These are phyloP conservation scores for Earliella scabrosa DNA, from an alignment of 1,284 basidiomycete species.

Conservation along the genomic window DNA sequence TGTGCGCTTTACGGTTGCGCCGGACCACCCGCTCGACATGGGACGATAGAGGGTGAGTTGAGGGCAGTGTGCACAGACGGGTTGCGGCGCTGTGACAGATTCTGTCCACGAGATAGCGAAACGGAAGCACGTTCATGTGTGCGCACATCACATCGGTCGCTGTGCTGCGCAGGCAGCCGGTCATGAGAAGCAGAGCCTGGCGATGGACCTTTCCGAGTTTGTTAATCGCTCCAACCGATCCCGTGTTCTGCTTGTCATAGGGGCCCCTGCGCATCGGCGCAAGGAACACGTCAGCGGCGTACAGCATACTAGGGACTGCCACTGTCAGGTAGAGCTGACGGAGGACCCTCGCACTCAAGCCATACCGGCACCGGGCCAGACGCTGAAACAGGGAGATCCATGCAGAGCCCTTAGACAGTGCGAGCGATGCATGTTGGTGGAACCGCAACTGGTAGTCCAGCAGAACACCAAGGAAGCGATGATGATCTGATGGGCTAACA, in stretches of 20 bases:
- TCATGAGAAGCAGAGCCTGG: constrained; percentile 34
- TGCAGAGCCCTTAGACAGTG: constrained; percentile 35
- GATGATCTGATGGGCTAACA: constrained; percentile 14
- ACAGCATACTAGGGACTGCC: constrained; percentile 39
- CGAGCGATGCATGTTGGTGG: constrained; percentile 33
- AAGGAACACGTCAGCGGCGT: constrained; percentile 41
- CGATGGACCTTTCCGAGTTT: constrained; percentile 35
- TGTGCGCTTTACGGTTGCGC: constrained; percentile 17
- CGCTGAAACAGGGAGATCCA: constrained; percentile 27
- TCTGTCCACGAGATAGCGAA: constrained; percentile 31
- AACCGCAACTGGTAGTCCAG: constrained; percentile 41
- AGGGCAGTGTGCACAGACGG: constrained; percentile 36
- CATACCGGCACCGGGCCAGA: constrained; percentile 19
- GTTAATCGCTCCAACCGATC: constrained; percentile 6
- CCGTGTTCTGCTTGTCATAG: constrained; percentile 13
- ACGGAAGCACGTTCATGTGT: constrained; percentile 39
- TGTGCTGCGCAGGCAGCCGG: constrained; percentile 39
- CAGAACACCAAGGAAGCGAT: constrained; percentile 41
- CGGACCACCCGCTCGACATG: constrained; percentile 14
- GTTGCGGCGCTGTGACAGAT: constrained; percentile 32
- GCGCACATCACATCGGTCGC: constrained; percentile 37
- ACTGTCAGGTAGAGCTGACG: constrained; percentile 32
- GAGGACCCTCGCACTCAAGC: background rate
- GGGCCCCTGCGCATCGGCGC: constrained; percentile 24
- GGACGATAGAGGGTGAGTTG: constrained; percentile 36